These are phyloP conservation scores for Chlorella variabilis DNA, from an alignment of 163 green algal genomes.

Conservation along the genomic window DNA sequence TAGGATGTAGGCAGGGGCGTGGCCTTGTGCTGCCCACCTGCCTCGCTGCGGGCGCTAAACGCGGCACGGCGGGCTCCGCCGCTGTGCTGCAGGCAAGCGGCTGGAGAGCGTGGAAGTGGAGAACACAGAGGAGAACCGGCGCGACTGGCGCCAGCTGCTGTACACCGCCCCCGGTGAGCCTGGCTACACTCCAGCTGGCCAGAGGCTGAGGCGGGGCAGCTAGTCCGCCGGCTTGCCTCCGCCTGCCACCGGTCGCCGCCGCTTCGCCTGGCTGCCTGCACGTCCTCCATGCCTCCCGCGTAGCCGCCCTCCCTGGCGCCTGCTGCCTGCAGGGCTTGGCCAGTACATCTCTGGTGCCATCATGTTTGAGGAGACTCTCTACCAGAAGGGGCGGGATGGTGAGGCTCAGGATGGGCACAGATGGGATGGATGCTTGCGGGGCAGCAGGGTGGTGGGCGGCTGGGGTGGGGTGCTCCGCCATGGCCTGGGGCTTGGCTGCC, in stretches of 20 bases:
- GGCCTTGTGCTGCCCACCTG: neutral
- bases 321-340: constrained; percentile 59
- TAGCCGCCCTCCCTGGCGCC: neutral
- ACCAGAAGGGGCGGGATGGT: constrained; percentile 69
- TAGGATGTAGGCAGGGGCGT: no score
- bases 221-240: no score
- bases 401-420: constrained; percentile 22
- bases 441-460: no score
- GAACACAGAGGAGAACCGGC: constrained; percentile 87
- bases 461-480: no score
- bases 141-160: constrained; percentile 85
- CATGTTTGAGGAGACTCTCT: constrained; percentile 90
- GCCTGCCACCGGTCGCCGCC: no score
- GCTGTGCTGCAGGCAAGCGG: constrained; percentile 73
- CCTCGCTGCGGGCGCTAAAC: no score
- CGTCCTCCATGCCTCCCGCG: neutral
- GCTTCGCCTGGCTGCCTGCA: no score
- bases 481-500: no score
- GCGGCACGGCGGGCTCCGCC: no score
- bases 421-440: no score
- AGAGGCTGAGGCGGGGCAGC: no score
- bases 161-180: constrained; percentile 72
- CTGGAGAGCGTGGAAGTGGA: constrained; percentile 82
- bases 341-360: constrained; percentile 86
- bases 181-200: no score